Conservation (phyloP, 129 eudicot species). For the sunflower (Helianthus annuus) region DNA sequence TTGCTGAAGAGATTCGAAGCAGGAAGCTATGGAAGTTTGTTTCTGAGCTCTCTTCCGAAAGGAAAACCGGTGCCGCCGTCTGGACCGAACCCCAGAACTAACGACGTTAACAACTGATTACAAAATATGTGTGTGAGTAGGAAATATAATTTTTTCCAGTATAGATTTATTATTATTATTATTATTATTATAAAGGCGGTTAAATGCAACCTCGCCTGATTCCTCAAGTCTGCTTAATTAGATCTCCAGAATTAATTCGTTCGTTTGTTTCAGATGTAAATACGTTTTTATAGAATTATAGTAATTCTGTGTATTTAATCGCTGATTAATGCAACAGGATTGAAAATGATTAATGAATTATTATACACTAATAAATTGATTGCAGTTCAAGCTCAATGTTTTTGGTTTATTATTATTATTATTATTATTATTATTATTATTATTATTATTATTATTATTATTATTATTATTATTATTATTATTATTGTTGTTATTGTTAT, state of each 20-base stretch:
- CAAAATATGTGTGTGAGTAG: conserved; percentile 7
- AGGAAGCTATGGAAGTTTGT: conserved; percentile 29
- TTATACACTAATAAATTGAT: background rate
- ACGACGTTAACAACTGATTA: conserved; percentile 29
- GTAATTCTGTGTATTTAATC: background rate
- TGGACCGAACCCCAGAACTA: conserved; percentile 56
- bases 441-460: no score
- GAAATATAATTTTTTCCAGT: conserved; percentile 10
- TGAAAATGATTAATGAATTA: background rate
- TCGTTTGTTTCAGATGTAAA: conserved; percentile 22
- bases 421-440: no score
- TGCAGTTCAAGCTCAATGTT: no score
- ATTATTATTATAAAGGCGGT: conserved; percentile 11
- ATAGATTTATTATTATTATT: background rate
- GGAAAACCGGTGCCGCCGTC: conserved; percentile 43
- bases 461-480: no score
- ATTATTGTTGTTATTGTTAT: no score
- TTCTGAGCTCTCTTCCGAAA: conserved; percentile 54
- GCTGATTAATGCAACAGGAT: conserved; percentile 9
- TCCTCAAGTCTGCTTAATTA: no score
- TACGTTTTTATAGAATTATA: background rate
- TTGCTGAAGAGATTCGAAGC: conserved; percentile 25
- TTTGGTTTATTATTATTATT: no score
- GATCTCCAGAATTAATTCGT: no score
- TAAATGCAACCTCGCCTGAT: background rate